Conservation (phyloP, 257 asterid species). For the Capsicum baccatum region DNA sequence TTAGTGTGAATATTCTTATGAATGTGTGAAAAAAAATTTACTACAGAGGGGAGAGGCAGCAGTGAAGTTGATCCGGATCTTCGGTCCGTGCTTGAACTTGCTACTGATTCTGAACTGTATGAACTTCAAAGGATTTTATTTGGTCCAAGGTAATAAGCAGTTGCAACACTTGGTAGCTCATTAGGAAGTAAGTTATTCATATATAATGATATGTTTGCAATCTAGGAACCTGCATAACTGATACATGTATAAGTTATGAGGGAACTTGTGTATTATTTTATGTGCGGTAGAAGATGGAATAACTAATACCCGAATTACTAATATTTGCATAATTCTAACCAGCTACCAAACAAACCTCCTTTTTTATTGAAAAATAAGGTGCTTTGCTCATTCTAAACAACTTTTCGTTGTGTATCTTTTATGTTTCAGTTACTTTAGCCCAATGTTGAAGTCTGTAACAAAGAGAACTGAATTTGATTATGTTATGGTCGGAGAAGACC, state of each 20-base stretch:
- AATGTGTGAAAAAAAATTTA: neutral
- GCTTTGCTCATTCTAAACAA: neutral
- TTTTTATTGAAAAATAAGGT: neutral
- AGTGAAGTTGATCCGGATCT: constrained; percentile 69
- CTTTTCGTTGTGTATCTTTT: neutral
- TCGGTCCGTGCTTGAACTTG: constrained; percentile 78
- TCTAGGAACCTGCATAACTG: too few species aligned
- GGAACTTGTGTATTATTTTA: too few species aligned
- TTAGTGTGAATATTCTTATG: constrained; percentile 21
- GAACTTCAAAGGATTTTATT: constrained; percentile 82
- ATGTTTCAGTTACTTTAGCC: constrained; percentile 86
- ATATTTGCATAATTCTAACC: too few species aligned
- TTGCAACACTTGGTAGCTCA: neutral
- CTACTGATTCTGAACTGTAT: constrained; percentile 80
- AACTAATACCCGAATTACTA: too few species aligned
- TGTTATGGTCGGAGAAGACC: constrained; percentile 77
- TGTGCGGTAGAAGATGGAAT: too few species aligned
- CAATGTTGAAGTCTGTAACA: constrained; percentile 80
- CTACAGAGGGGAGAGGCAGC: constrained; percentile 48
- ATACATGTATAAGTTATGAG: too few species aligned
- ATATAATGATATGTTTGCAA: too few species aligned
- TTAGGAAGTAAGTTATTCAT: too few species aligned
- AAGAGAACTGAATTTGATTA: constrained; percentile 65
- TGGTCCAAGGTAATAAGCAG: constrained; percentile 73
- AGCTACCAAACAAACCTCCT: too few species aligned